Conservation (phyloP, 2,329 filamentous ascomycete genomes). For the Ophiostoma sp. region DNA sequence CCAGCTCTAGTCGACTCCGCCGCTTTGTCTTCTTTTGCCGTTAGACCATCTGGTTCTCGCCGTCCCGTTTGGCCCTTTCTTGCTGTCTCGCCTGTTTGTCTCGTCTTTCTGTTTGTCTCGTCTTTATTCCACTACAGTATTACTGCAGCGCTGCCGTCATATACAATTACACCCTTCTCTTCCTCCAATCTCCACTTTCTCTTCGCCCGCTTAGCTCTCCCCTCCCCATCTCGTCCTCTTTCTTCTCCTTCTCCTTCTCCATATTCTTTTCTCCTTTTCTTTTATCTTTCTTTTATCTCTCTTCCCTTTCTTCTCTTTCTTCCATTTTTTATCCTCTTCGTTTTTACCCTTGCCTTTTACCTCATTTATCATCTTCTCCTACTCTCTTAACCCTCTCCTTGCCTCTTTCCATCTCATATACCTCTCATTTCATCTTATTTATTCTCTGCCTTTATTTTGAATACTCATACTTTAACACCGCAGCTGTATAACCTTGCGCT, state of each 20-base stretch:
- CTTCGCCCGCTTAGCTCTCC: background rate
- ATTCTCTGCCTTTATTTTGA: background rate
- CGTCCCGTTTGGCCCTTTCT: constrained; percentile 1
- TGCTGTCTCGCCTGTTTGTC: background rate
- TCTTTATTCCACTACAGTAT: background rate
- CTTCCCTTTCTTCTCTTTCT: background rate
- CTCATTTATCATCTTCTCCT: background rate
- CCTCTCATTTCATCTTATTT: background rate
- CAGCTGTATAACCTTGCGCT: background rate
- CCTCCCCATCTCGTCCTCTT: background rate
- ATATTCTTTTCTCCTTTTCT: background rate
- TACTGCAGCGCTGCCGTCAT: constrained; percentile 8
- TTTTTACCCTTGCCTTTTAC: background rate
- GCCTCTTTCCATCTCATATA: background rate
- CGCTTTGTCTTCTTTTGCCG: constrained; percentile 13
- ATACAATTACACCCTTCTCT: constrained; percentile 9
- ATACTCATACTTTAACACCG: background rate
- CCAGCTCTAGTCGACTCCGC: constrained; percentile 12
- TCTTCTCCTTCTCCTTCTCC: constrained; percentile 10
- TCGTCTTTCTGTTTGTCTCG: background rate
- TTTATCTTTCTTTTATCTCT: constrained; percentile 8
- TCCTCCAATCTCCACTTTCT: constrained; percentile 9
- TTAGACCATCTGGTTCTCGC: constrained; percentile 15
- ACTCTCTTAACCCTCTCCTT: background rate
- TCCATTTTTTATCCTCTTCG: background rate